phyloP scores from a whole-genome alignment of 2,329 filamentous ascomycete genomes.

The Moelleriella libera region DNA sequence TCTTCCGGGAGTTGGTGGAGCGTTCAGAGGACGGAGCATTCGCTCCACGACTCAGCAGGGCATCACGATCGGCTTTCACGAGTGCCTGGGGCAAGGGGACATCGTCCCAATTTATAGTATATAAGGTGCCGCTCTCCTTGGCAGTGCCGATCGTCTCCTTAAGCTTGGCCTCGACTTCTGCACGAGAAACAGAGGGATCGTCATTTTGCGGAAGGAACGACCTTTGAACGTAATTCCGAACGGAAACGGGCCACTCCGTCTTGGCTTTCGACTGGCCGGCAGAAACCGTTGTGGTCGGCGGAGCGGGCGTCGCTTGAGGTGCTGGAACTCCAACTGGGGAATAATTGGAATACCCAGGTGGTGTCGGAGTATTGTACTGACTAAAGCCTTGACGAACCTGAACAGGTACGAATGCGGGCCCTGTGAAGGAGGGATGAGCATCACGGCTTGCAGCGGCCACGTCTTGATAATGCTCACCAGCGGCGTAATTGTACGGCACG shows the following conservation, averaged over 20 bases:
- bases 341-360: conserved; percentile 17
- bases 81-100: conserved; percentile 77
- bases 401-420: conserved; percentile 46
- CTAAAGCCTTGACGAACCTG: conserved; percentile 47
- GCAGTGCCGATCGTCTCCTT: conserved; percentile 75
- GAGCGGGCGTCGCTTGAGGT: conserved; percentile 11
- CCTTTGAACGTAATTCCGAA: conserved; percentile 77
- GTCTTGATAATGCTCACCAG: conserved; percentile 16
- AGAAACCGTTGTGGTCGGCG: conserved; percentile 13
- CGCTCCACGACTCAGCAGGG: conserved; percentile 24
- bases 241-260: conserved; percentile 68
- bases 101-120: conserved; percentile 66
- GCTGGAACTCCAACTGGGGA: conserved; percentile 12
- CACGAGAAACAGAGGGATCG: conserved; percentile 43
- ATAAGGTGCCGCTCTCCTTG: conserved; percentile 58
- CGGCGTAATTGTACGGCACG: conserved; percentile 21
- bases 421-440: conserved; percentile 8
- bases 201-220: conserved; percentile 68
- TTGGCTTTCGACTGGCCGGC: conserved; percentile 34
- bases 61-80: conserved; percentile 55
- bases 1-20: conserved; percentile 49
- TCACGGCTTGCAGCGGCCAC: neutral
- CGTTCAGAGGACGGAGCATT: conserved; percentile 11
- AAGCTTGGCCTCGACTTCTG: conserved; percentile 72
- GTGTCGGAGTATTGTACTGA: conserved; percentile 25